These are phyloP conservation scores for Taxillus chinensis DNA, from an alignment of 164 flowering plant species.

Conservation along the genomic window DNA sequence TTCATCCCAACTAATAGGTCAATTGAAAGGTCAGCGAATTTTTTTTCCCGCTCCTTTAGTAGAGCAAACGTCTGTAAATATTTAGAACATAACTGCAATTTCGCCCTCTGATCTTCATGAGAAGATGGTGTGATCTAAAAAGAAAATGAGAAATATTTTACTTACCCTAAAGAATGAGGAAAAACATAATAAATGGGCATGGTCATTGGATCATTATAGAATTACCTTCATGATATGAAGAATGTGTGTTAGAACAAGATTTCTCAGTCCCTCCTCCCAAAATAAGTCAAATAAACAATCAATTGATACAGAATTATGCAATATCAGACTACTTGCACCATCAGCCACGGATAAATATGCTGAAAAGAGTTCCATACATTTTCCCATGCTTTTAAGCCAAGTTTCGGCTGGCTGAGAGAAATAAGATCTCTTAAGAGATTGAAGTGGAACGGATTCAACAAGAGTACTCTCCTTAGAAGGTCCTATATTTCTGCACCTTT, in stretches of 20 bases:
- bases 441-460: conserved; percentile 12
- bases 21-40: conserved; percentile 58
- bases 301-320: conserved; percentile 54
- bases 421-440: conserved; percentile 14
- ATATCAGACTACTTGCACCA: conserved; percentile 49
- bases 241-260: conserved; percentile 44
- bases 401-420: conserved; percentile 14
- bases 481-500: conserved; percentile 23
- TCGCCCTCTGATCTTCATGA: conserved; percentile 60
- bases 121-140: conserved; percentile 51
- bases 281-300: conserved; percentile 83
- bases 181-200: conserved; percentile 1
- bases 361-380: conserved; percentile 50
- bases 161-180: too few relatives aligned
- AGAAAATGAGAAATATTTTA: background rate
- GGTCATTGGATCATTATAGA: background rate
- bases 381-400: conserved; percentile 55
- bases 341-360: conserved; percentile 47
- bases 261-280: conserved; percentile 71
- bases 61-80: conserved; percentile 81
- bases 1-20: conserved; percentile 77
- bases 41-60: conserved; percentile 62
- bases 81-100: conserved; percentile 68
- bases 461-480: conserved; percentile 13
- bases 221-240: conserved; percentile 83